These are phyloP conservation scores for Metarhizium anisopliae DNA, from an alignment of 2,329 filamentous ascomycete genomes.

Conservation along the genomic window DNA sequence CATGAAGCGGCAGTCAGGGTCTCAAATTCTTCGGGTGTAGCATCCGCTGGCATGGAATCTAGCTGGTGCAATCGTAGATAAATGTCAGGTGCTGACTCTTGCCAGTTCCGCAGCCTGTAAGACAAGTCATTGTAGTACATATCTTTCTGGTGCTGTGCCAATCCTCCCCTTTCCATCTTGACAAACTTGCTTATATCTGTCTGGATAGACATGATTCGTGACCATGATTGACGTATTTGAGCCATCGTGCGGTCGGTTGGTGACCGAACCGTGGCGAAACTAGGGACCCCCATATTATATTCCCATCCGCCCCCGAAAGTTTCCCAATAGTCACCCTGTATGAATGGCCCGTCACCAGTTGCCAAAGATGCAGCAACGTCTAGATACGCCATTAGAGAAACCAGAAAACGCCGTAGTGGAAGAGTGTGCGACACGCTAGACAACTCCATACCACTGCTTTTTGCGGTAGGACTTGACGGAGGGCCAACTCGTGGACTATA, in stretches of 20 bases:
- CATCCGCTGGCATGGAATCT: background rate
- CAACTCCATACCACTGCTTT: background rate
- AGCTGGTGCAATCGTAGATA: conserved; percentile 2
- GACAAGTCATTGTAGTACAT: conserved; percentile 5
- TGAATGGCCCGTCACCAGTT: conserved; percentile 17
- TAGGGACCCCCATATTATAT: conserved; percentile 17
- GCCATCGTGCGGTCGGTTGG: conserved; percentile 5
- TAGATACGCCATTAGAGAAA: conserved; percentile 28
- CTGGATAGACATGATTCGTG: conserved; percentile 12
- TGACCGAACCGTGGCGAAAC: conserved; percentile 2
- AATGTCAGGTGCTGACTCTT: conserved; percentile 7
- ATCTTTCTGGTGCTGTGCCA: conserved; percentile 3
- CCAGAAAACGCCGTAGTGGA: conserved; percentile 20
- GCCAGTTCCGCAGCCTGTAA: conserved; percentile 9
- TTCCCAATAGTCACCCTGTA: conserved; percentile 28
- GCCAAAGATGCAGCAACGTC: conserved; percentile 24
- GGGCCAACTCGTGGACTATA: conserved; percentile 5
- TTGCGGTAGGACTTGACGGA: background rate
- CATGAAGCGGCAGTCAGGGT: conserved; percentile 8
- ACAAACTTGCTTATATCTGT: conserved; percentile 10
- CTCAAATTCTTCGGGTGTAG: conserved; percentile 4
- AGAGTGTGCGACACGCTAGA: background rate
- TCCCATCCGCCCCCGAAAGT: conserved; percentile 27
- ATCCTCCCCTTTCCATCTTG: conserved; percentile 1
- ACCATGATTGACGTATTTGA: conserved; percentile 11